phyloP scores from a whole-genome alignment of 2,329 filamentous ascomycete species.

The Eutypa lata region DNA sequence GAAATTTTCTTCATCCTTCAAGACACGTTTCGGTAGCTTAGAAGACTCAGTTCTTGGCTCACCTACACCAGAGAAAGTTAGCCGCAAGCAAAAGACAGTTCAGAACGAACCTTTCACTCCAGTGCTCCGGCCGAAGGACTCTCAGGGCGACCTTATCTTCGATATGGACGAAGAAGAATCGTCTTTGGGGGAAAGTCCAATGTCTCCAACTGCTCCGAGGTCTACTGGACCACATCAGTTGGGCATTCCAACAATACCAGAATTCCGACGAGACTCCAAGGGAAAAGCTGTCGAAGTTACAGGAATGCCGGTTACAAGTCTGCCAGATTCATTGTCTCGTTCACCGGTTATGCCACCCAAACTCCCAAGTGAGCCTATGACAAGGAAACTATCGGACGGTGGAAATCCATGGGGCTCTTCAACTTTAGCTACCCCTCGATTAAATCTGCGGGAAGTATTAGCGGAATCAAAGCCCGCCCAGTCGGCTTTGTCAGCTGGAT shows the following conservation, averaged over 20 bases:
- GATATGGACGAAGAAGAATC: slow-evolving; percentile 81
- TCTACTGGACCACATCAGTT: slow-evolving; percentile 18
- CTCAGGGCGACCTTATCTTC: slow-evolving; percentile 78
- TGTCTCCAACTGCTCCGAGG: slow-evolving; percentile 24
- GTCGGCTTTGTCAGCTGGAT: slow-evolving; percentile 52
- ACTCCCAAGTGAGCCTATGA: slow-evolving; percentile 5
- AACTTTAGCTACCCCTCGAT: slow-evolving; percentile 56
- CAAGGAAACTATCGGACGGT: slow-evolving; percentile 15
- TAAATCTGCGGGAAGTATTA: slow-evolving; percentile 78
- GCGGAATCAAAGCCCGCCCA: slow-evolving; percentile 46
- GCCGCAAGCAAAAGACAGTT: slow-evolving; percentile 43
- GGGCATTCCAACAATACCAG: slow-evolving; percentile 29
- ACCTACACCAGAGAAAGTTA: slow-evolving; percentile 41
- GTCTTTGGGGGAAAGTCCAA: slow-evolving; percentile 26
- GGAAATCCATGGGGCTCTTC: slow-evolving; percentile 48
- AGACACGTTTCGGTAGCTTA: slow-evolving; percentile 57
- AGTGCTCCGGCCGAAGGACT: slow-evolving; percentile 64
- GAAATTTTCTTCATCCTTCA: slow-evolving; percentile 58
- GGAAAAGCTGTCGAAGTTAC: slow-evolving; percentile 29
- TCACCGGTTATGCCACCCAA: slow-evolving; percentile 5
- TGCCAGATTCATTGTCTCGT: slow-evolving; percentile 7
- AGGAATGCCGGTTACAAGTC: slow-evolving; percentile 8
- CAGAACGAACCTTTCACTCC: slow-evolving; percentile 63
- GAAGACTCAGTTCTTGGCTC: slow-evolving; percentile 54
- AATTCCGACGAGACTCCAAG: slow-evolving; percentile 37